These are phyloP conservation scores for Elongisporangium undulatum DNA, from an alignment of 352 stramenopile species.

Conservation along the genomic window DNA sequence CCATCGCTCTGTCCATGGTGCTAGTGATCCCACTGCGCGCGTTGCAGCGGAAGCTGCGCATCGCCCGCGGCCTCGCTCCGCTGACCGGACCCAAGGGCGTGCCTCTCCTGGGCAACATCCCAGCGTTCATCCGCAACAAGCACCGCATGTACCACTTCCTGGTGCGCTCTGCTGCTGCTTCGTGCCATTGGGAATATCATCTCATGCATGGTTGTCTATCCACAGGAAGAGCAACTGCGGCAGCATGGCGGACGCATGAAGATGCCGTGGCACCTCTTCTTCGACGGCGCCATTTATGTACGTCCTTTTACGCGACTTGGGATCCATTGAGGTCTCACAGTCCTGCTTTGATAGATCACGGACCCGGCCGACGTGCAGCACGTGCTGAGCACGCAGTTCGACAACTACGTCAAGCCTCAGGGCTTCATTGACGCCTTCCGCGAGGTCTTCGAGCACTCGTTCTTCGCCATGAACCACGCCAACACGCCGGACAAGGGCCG, in stretches of 20 bases:
- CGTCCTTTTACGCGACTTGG: not conserved
- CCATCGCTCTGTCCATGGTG: constrained; percentile 1
- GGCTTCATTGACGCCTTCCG: constrained; percentile 62
- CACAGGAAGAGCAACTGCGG: constrained; percentile 34
- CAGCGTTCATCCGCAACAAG: constrained; percentile 41
- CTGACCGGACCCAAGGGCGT: constrained; percentile 32
- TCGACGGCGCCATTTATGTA: constrained; percentile 56
- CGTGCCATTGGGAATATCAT: not conserved
- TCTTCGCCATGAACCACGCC: constrained; percentile 70
- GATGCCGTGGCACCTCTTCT: constrained; percentile 65
- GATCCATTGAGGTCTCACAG: not conserved
- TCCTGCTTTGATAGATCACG: constrained; percentile 23
- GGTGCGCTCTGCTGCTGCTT: constrained; percentile 5
- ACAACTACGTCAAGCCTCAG: constrained; percentile 73
- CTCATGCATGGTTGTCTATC: not conserved
- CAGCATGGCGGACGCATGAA: constrained; percentile 49
- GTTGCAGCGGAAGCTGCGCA: constrained; percentile 44
- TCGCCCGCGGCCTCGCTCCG: constrained; percentile 38
- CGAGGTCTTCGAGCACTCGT: constrained; percentile 65
- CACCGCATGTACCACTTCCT: constrained; percentile 57
- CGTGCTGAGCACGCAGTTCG: constrained; percentile 54
- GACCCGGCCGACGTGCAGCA: constrained; percentile 62
- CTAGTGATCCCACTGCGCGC: constrained; percentile 6
- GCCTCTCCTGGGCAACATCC: constrained; percentile 52
- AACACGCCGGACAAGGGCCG: constrained; percentile 41